A percentile compares a stretch with the other conserved stretches of the same genome.
These are phyloP conservation scores for Sungouiozyma intestinalis DNA, from an alignment of 805 yeast species.

Conservation along the genomic window DNA sequence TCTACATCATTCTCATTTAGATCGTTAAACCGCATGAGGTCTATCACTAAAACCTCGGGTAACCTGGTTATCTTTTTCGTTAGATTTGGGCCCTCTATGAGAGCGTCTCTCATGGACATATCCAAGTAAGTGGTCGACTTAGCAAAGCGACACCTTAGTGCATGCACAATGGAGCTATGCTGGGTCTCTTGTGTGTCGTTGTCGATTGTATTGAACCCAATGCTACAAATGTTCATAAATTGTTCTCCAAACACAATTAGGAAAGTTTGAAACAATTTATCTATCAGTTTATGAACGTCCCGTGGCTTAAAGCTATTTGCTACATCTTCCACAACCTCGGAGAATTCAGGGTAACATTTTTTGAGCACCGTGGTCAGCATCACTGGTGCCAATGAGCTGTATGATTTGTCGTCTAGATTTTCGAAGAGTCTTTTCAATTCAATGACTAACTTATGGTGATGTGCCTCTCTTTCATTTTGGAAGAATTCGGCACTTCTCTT, in stretches of 20 bases:
- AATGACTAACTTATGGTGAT: conserved; percentile 32
- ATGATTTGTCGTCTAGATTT: conserved; percentile 30
- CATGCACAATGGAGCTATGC: not conserved
- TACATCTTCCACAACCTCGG: conserved; percentile 50
- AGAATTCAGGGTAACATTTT: conserved; percentile 72
- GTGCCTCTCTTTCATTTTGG: conserved; percentile 11
- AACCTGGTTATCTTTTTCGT: conserved; percentile 48
- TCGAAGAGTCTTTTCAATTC: conserved; percentile 39
- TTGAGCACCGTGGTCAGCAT: conserved; percentile 56
- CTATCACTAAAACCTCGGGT: conserved; percentile 80
- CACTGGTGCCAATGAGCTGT: conserved; percentile 49
- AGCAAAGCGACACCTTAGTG: conserved; percentile 1
- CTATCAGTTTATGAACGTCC: conserved; percentile 92
- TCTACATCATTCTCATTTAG: conserved; percentile 88
- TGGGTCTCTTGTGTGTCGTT: not conserved
- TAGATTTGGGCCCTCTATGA: conserved; percentile 24
- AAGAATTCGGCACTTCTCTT: conserved; percentile 7
- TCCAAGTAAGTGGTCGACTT: not conserved
- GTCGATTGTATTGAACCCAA: not conserved
- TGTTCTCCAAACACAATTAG: conserved; percentile 34
- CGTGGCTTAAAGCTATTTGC: conserved; percentile 78
- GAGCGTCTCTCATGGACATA: not conserved
- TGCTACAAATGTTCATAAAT: conserved; percentile 44
- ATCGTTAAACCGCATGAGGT: conserved; percentile 75
- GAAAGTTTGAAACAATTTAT: conserved; percentile 55